Base-by-base conservation (phyloP, 2,329 filamentous ascomycete species). In the Aspergillus chevalieri region DNA sequence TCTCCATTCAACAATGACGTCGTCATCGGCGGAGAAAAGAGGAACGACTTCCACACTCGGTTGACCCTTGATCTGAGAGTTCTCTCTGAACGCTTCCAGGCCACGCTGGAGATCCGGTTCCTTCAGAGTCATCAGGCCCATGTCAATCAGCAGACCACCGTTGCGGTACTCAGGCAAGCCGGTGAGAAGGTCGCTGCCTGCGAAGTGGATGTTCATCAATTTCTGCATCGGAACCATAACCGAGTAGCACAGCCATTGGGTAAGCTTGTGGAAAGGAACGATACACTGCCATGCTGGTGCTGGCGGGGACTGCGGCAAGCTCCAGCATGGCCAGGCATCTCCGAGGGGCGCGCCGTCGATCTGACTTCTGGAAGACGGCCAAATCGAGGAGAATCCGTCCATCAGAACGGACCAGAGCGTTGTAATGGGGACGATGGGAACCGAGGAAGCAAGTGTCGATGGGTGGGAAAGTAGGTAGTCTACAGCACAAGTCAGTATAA, bases 391-490 rank as follows among this genome's bases (percentile, higher is more conserved):
- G 8, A 98, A 77, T 6, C 90, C 89, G 50, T 89, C 85, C 83
- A 95, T 94, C 9, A 98, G 81, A 1, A 92, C 83, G 53, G 84
- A 84, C 93, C 93, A 98, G 6, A 98, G 77, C 0, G 91, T 92
- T 1, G 91, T 89, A 10, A 97, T 76, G 9, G 87, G 82, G 41
- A 96, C 83, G 55, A 96, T 89, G 1, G 92, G 89, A 44, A 90
- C 87, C 0, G 90, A 94, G 1, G 89, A 88, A 12, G 89, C 89
- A 64, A 92, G 86, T 4, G 92, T 96, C 2, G 89, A 86, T 1
- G 91, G 88, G 65, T 97, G 93, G 3, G 87, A 87, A 36, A 97
- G 80, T n/a, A 97, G 82, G 65, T 95, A 91, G 69, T 97, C 92
- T 91, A 60, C 6, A 54, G 56, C 17, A 6, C 26, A 45, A 28